A percentile compares a stretch with the other conserved stretches of the same genome.
These are phyloP conservation scores for Trichocomaceae sp. DNA, from an alignment of 2,329 filamentous ascomycete species.

Conservation along the genomic window DNA sequence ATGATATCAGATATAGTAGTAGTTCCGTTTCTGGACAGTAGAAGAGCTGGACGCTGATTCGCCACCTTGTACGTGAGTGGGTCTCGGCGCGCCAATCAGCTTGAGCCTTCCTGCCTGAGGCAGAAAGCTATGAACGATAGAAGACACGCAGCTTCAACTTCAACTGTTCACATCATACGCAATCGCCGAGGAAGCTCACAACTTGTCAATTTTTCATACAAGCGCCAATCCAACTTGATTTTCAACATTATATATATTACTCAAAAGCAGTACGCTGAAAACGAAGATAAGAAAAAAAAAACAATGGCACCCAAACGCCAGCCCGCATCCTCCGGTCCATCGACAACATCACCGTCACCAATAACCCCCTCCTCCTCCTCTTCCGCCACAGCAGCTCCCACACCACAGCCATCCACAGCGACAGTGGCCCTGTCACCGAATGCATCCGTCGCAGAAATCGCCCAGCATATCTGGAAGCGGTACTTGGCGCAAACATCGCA, in stretches of 20 bases:
- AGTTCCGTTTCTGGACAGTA: too few species aligned
- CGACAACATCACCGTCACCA: conserved; percentile 15
- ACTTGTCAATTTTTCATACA: not conserved
- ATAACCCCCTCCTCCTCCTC: conserved; percentile 12
- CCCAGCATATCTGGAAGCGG: conserved; percentile 64
- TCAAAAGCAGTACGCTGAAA: not conserved
- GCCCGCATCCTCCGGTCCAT: conserved; percentile 20
- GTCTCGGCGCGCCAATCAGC: not conserved
- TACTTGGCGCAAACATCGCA: conserved; percentile 79
- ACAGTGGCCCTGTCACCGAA: conserved; percentile 33
- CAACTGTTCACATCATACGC: not conserved
- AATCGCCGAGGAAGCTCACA: not conserved
- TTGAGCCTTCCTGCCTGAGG: not conserved
- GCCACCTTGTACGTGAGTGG: not conserved
- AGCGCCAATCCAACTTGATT: not conserved
- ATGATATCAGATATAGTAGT: not conserved
- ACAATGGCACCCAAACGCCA: conserved; percentile 29
- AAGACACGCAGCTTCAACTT: conserved; percentile 14
- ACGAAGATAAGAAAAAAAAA: not conserved
- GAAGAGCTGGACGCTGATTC: not conserved
- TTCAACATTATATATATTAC: not conserved
- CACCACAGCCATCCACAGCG: conserved; percentile 24
- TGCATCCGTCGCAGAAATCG: conserved; percentile 50
- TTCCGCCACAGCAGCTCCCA: conserved; percentile 12
- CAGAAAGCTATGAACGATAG: conserved; percentile 1